These are phyloP conservation scores for Brasilioporus rufonigricans DNA, from an alignment of 768 basidiomycete species.

Conservation along the genomic window DNA sequence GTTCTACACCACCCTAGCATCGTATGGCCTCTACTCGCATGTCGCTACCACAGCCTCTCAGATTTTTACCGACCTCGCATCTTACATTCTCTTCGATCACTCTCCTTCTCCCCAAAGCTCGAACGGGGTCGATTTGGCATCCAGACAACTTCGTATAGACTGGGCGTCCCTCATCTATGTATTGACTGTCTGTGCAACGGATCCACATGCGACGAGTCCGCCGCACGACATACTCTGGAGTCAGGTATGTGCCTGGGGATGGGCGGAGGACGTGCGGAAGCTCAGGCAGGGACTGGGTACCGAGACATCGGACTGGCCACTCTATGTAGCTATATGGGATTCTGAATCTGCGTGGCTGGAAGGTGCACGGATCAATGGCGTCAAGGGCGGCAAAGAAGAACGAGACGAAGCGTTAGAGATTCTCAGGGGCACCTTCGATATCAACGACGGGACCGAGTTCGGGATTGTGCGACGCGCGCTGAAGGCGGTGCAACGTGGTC, in stretches of 20 bases:
- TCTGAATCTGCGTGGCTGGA: constrained; percentile 66
- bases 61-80: constrained; percentile 51
- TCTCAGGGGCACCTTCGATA: constrained; percentile 39
- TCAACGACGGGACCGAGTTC: constrained; percentile 32
- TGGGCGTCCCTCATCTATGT: constrained; percentile 62
- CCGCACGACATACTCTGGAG: constrained; percentile 90
- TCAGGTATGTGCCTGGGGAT: constrained; percentile 76
- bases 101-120: constrained; percentile 19
- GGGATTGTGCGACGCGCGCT: constrained; percentile 38
- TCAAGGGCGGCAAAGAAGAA: constrained; percentile 65
- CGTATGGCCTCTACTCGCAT: constrained; percentile 77
- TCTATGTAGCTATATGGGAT: constrained; percentile 39
- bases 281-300: constrained; percentile 35
- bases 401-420: constrained; percentile 38
- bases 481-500: constrained; percentile 31
- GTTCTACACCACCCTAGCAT: constrained; percentile 63
- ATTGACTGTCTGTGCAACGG: constrained; percentile 84
- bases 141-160: constrained; percentile 36
- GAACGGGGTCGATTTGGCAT: background rate
- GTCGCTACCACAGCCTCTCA: constrained; percentile 60
- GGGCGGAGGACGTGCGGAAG: constrained; percentile 58
- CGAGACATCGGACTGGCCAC: constrained; percentile 21
- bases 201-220: constrained; percentile 87
- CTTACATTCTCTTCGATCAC: constrained; percentile 40
- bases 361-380: constrained; percentile 70